Evolutionary conservation across 139 green algal species (phyloP).

Genomic region (Zygnema circumcarinatum): DNA sequence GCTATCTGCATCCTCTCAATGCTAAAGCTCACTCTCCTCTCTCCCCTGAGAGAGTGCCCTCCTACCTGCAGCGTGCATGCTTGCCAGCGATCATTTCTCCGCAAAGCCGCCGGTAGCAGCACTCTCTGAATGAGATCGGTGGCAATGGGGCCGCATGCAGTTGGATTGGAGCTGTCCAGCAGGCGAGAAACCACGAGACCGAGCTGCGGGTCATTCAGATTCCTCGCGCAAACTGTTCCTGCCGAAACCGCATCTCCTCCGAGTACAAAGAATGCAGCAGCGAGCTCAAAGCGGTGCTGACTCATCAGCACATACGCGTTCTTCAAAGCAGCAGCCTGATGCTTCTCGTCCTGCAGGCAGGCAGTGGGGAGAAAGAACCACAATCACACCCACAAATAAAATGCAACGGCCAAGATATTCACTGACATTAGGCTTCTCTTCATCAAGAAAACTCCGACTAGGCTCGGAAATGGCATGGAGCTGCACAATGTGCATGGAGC

Average conservation of each 20-base stretch:
- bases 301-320: constrained; percentile 90
- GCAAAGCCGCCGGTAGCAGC: constrained; percentile 30
- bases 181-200: constrained; percentile 62
- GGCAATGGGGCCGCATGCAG: neutral
- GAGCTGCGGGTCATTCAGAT: constrained; percentile 80
- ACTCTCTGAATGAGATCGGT: neutral
- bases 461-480: neutral
- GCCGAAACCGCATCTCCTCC: constrained; percentile 66
- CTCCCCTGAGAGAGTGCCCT: no score
- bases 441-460: neutral
- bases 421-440: neutral
- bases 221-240: constrained; percentile 67
- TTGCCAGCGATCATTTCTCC: constrained; percentile 22
- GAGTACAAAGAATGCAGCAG: constrained; percentile 89
- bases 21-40: no score
- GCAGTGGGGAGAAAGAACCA: neutral
- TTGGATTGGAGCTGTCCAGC: constrained; percentile 18
- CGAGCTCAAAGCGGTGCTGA: constrained; percentile 82
- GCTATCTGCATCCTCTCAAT: no score
- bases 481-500: neutral
- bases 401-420: neutral
- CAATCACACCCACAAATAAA: neutral
- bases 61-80: constrained; percentile 41
- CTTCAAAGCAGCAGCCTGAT: constrained; percentile 79
- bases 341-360: constrained; percentile 19